Evolutionary conservation across 768 basidiomycete genomes (phyloP), one percentile per base, ranked within the genome.

Genomic region (Cystobasidium tubakii): DNA sequence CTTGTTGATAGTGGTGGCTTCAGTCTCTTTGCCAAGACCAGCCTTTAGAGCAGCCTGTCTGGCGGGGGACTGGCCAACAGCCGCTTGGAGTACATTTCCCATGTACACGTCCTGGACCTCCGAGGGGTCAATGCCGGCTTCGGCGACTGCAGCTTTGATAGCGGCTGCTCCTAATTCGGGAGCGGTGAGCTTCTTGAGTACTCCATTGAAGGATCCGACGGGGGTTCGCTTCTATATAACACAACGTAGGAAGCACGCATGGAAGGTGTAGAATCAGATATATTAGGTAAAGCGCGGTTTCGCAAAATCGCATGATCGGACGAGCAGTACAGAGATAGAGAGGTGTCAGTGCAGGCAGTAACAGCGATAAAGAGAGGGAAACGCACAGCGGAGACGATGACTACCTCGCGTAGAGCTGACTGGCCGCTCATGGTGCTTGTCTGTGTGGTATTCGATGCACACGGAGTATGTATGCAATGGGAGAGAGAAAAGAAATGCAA

Each of bases 1-100:
- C 84, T 99, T 99, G 87, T 99, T 99, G 84, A 99, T 88, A 62
- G 96, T 99, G 43, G 96, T 98, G 25, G 95, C 94, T 83, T 99
- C 96, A 31, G 95, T 94, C 72, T 85, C 85, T 12, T 88, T 81
- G 76, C 85, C 87, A 80, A 96, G 84, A 76, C 96, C 96, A n/a
- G 93, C 86, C 70, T 83, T 85, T 73, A 99, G 87, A n/a, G 89
- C 92, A 69, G 94, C 96, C 82, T 99, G 96, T 76, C 96, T 88
- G 66, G 96, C 96, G n/a, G 96, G 96, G 13, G 90, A 90, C 83
- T 99, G 96, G 54, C 96, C 96, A 65, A 94, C 91, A 78, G 93
- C 93, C 1, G 92, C 96, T 83, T 97, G 95, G 71, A 98, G 87
- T 79, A 99, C 96, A 80, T 99, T 94, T 77, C 96, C 96, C 80